Base-by-base conservation (phyloP, 1,284 basidiomycete genomes). In the Rhodotorula sp. region DNA sequence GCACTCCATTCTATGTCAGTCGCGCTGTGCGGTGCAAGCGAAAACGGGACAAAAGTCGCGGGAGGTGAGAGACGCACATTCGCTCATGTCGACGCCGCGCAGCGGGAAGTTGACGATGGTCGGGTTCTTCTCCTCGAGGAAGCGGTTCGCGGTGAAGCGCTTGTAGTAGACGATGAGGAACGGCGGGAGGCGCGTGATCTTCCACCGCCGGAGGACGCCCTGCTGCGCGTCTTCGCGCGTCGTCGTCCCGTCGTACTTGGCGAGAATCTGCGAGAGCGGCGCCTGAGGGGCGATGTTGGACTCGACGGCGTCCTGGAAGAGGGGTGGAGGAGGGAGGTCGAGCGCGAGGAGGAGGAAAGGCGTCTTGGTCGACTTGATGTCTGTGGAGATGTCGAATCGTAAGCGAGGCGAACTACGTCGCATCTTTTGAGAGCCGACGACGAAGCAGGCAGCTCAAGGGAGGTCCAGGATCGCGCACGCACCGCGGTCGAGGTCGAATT, bases 221-320 rank as follows among this genome's bases (percentile, higher is more conserved):
- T 88, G 86, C 68, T 88, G 91, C 85, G 96, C 93, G 89, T 67
- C 70, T 25, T 64, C 70, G 10, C 59, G 58, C 21, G 93, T 91
- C 13, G 90, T 91, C 77, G 84, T 85, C 45, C 97, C 97, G 81
- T 99, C 93, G 82, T 96, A 99, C 83, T 99, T 99, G 57, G 91
- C 87, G n/a, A 99, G 86, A 16, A 99, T 89, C 21, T 90, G 88
- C 61, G 93, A 88, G 71, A 99, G 89, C 60, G 90, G 90, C 58
- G 97, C 92, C 85, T 99, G 97, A 25, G 97, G 97, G 72, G 99
- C 97, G 81, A 98, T 98, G 80, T 98, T 97, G 83, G 97, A 97
- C 83, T 96, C 92, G 60, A 95, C 87, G 23, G 89, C 83, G 80
- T 97, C 95, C 83, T 97, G 96, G 83, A 99, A 98, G 55, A 99